Base-by-base conservation (phyloP, 768 basidiomycete species). In the Podaxis rugospora region DNA sequence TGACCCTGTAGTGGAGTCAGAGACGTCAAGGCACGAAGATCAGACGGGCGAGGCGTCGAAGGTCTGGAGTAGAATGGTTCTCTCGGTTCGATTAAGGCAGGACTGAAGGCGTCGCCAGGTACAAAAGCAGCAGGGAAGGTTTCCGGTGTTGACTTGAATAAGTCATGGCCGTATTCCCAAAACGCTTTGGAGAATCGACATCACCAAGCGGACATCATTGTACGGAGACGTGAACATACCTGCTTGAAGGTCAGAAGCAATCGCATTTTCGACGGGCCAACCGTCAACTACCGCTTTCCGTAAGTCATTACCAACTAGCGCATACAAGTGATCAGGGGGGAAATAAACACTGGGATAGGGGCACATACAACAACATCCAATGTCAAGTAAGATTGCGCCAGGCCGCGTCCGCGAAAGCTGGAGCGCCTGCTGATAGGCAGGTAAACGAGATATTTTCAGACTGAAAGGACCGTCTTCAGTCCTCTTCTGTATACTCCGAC, bases 81-180 rank as follows among this genome's bases (percentile, higher is more conserved):
- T 0, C 65, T 65, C 5, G 75, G 74, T 5, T 66, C 65, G 21
- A 87, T 74, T 54, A 81, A 72, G 2, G 64, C 60, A 5, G 78
- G 70, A 61, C 86, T 77, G 51, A 89, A 80, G 0, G 70, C 75
- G 62, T 89, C 79, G 0, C 87, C 88, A 11, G 76, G 70, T 14
- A 89, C 56, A 66, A 89, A 89, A 0, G 73, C 68, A 0, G 76
- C 82, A 1, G 84, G 82, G 69, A 84, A 88, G 0, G 78, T 75
- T 40, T 78, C 71, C 0, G 80, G 78, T 0, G 75, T 83, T 3
- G 81, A 77, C 53, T 69, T 77, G 72, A 87, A 90, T 14, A 89
- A 74, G 46, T 81, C 74, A 63, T 89, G 86, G 1, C 87, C 87
- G 3, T 80, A 74, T 4, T 83, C 75, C 86, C 86, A 88, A 63